Evolutionary conservation across 1,284 basidiomycete species (phyloP).

Genomic region (Ustilago loliicola): DNA sequence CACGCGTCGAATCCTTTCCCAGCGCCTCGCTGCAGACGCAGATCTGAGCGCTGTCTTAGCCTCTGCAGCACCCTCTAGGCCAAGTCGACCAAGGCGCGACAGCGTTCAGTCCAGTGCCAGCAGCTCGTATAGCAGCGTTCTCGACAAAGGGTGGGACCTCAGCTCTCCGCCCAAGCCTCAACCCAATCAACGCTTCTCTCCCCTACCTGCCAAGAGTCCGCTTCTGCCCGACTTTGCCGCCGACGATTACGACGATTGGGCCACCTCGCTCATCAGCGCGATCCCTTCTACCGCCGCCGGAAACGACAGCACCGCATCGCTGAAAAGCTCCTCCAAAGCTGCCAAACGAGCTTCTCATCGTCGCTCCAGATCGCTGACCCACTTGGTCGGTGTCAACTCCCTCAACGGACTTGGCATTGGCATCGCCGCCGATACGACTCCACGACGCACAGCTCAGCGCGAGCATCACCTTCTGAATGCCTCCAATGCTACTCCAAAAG

Average conservation of each 20-base stretch:
- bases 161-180: conserved; percentile 25
- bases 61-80: conserved; percentile 4
- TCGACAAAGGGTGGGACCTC: conserved; percentile 52
- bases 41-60: conserved; percentile 28
- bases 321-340: neutral
- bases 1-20: conserved; percentile 32
- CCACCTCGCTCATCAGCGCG: conserved; percentile 43
- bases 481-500: conserved; percentile 38
- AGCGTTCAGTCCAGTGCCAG: conserved; percentile 47
- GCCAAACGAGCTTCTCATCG: conserved; percentile 19
- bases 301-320: neutral
- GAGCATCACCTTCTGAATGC: conserved; percentile 18
- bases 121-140: conserved; percentile 58
- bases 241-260: conserved; percentile 55
- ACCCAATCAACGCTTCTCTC: conserved; percentile 2
- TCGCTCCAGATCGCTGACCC: conserved; percentile 26
- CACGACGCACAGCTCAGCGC: conserved; percentile 17
- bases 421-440: conserved; percentile 30
- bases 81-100: conserved; percentile 21
- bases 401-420: conserved; percentile 46
- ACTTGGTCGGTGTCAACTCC: conserved; percentile 7
- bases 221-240: conserved; percentile 50
- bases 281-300: conserved; percentile 22
- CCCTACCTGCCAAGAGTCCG: conserved; percentile 46
- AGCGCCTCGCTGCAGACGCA: conserved; percentile 28